Conservation (phyloP, 805 yeast species). For the Cyberlindnera maritima region DNA sequence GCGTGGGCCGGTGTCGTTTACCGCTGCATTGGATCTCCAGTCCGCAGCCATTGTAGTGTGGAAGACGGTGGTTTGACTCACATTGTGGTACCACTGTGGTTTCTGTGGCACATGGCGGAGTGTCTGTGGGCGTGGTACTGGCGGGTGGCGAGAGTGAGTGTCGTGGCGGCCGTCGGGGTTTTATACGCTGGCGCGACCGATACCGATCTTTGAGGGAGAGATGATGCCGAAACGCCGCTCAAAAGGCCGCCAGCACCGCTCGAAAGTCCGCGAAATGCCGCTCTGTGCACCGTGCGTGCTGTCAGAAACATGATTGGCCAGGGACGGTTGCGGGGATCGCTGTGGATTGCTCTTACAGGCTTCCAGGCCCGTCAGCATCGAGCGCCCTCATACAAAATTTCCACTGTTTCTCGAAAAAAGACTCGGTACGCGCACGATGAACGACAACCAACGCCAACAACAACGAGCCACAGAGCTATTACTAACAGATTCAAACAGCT, state of each 20-base stretch:
- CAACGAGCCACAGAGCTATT: no score
- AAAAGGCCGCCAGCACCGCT: not conserved
- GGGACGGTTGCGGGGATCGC: not conserved
- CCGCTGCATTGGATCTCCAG: no score
- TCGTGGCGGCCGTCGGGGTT: not conserved
- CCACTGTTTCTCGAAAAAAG: not conserved
- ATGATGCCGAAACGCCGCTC: not conserved
- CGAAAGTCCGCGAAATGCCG: conserved; percentile 1
- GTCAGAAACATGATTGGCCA: not conserved
- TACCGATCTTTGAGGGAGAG: not conserved
- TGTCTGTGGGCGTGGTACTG: conserved; percentile 1
- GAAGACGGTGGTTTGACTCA: not conserved
- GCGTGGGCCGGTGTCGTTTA: no score
- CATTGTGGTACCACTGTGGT: conserved; percentile 1
- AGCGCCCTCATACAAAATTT: not conserved
- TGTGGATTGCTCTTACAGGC: not conserved
- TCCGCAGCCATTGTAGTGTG: no score
- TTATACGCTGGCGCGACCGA: conserved; percentile 1
- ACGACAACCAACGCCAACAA: not conserved
- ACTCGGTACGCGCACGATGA: not conserved
- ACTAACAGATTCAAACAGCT: no score
- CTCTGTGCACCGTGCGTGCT: not conserved
- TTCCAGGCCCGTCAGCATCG: not conserved
- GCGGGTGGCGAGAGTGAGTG: not conserved
- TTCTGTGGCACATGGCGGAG: conserved; percentile 2